Evolutionary conservation across 2,329 filamentous ascomycete species (phyloP).

Genomic region (Harringtonia lauricola): DNA sequence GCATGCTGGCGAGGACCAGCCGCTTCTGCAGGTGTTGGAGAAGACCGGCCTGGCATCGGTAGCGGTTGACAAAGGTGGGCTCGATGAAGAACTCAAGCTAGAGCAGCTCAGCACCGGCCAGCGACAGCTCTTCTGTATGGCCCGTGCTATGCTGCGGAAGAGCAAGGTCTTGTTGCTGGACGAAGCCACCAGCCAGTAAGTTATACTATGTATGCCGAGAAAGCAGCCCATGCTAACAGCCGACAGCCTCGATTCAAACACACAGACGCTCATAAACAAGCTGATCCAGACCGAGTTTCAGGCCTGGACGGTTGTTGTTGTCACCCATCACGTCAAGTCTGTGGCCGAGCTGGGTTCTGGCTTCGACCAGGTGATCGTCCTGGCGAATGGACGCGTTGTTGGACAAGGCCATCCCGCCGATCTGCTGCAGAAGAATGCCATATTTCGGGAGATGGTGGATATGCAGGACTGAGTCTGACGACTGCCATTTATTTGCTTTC

Average conservation of each 20-base stretch:
- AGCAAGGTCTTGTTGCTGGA: constrained; percentile 33
- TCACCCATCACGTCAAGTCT: constrained; percentile 26
- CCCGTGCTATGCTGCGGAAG: constrained; percentile 30
- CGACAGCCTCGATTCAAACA: constrained; percentile 40
- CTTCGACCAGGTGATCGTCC: constrained; percentile 37
- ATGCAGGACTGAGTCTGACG: too few species aligned
- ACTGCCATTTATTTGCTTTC: too few species aligned
- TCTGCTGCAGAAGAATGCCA: neutral
- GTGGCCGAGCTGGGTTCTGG: constrained; percentile 24
- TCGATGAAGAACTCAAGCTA: constrained; percentile 23
- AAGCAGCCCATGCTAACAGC: neutral
- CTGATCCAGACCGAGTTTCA: constrained; percentile 41
- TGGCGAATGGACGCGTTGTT: constrained; percentile 25
- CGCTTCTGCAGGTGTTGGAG: constrained; percentile 11
- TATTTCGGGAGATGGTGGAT: neutral
- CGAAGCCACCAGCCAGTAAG: constrained; percentile 27
- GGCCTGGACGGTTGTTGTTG: constrained; percentile 38
- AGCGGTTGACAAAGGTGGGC: constrained; percentile 25
- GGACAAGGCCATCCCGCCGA: constrained; percentile 14
- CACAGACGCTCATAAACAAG: constrained; percentile 42
- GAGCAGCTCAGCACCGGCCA: constrained; percentile 30
- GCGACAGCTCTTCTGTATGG: constrained; percentile 38
- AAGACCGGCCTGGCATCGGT: constrained; percentile 13
- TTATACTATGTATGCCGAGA: neutral
- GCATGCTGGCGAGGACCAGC: constrained; percentile 19